These are phyloP conservation scores for Triticum monococcum DNA, from an alignment of 176 grass and related monocot genomes.

Conservation along the genomic window DNA sequence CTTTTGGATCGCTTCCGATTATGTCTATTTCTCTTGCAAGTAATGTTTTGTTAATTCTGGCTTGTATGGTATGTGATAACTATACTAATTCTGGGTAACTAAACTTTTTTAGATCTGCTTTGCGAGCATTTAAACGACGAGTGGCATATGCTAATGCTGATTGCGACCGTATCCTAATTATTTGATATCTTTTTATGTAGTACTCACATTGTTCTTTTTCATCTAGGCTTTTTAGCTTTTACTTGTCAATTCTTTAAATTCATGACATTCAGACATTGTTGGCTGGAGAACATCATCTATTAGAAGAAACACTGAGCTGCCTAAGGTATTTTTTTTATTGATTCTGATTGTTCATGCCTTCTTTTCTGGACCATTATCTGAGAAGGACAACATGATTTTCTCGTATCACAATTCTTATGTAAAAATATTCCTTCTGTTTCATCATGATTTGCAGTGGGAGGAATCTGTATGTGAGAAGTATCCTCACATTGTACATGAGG, in stretches of 20 bases:
- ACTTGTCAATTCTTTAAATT: slow-evolving; percentile 39
- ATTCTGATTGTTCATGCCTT: not conserved
- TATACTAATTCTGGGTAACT: not conserved
- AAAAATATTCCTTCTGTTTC: not conserved
- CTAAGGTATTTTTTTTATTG: slow-evolving; percentile 47
- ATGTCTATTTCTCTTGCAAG: not conserved
- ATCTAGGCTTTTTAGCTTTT: not conserved
- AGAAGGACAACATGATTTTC: not conserved
- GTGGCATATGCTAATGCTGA: slow-evolving; percentile 79
- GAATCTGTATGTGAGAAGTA: slow-evolving; percentile 62
- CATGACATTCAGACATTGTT: slow-evolving; percentile 70
- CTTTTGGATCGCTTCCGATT: slow-evolving; percentile 1
- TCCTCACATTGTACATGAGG: slow-evolving; percentile 88
- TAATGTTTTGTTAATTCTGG: not conserved
- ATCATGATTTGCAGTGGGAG: slow-evolving; percentile 54
- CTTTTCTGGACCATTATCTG: not conserved
- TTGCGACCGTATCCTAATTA: slow-evolving; percentile 84
- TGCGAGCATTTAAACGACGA: slow-evolving; percentile 62
- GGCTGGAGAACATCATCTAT: slow-evolving; percentile 98
- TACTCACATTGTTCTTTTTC: not conserved
- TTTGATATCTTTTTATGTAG: slow-evolving; percentile 1
- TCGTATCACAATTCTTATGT: not conserved
- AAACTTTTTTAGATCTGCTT: slow-evolving; percentile 57
- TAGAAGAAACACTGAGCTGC: slow-evolving; percentile 80
- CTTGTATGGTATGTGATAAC: not conserved